These are phyloP conservation scores for Fraxinus dipetala DNA, from an alignment of 305 asterid genomes.

Conservation along the genomic window DNA sequence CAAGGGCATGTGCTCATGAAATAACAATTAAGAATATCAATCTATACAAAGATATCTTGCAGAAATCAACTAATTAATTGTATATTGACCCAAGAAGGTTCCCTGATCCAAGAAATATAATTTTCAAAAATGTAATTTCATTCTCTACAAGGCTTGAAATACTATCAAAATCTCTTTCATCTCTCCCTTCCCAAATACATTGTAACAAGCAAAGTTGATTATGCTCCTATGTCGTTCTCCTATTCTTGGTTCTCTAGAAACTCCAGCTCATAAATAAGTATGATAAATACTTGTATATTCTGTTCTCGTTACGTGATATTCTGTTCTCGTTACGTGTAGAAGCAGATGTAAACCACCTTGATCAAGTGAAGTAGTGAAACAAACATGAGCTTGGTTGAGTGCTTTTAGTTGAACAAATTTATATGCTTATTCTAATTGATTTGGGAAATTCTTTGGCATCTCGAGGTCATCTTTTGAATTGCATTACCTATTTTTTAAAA, in stretches of 20 bases:
- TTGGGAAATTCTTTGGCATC: background rate
- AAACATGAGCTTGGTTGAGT: background rate
- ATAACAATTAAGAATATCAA: background rate
- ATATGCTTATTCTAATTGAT: background rate
- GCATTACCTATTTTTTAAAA: background rate
- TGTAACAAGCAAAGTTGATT: background rate
- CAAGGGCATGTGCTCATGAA: background rate
- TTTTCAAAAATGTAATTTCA: background rate
- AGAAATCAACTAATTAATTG: background rate
- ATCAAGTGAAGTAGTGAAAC: background rate
- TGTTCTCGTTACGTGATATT: background rate
- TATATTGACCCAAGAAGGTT: background rate
- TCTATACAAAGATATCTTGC: background rate
- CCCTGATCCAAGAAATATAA: slow-evolving; percentile 1
- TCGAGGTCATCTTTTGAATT: background rate
- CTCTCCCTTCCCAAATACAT: background rate
- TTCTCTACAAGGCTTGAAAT: background rate
- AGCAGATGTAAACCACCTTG: background rate
- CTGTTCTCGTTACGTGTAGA: background rate
- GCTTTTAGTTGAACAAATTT: background rate
- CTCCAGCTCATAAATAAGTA: background rate
- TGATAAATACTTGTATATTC: background rate
- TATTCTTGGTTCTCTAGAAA: background rate
- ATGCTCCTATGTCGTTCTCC: background rate
- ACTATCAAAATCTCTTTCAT: background rate